These are phyloP conservation scores for Entomortierella parvispora DNA, from an alignment of 192 early-diverging fungal genomes.

Conservation along the genomic window DNA sequence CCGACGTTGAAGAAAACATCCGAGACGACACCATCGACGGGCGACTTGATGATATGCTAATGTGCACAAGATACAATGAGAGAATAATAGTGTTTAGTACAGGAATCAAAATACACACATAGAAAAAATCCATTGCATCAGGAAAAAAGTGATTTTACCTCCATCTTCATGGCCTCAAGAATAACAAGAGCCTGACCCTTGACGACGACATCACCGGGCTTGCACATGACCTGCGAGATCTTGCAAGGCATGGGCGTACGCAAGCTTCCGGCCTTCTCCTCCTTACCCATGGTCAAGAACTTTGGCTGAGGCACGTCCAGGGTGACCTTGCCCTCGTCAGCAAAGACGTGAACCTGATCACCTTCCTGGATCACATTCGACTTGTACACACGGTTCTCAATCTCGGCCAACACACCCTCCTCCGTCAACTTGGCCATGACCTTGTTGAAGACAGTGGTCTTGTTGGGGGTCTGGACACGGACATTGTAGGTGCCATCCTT, in stretches of 20 bases:
- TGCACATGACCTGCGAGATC: conserved; percentile 81
- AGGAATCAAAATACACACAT: neutral
- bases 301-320: conserved; percentile 67
- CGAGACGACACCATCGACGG: conserved; percentile 74
- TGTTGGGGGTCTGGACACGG: conserved; percentile 36
- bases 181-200: conserved; percentile 86
- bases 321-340: conserved; percentile 56
- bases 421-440: conserved; percentile 57
- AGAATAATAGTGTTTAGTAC: neutral
- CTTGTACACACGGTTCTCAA: conserved; percentile 70
- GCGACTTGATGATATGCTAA: conserved; percentile 87
- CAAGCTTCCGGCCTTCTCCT: conserved; percentile 69
- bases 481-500: conserved; percentile 54
- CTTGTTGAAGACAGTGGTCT: conserved; percentile 46
- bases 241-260: conserved; percentile 98
- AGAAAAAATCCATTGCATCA: neutral
- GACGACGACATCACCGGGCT: conserved; percentile 80
- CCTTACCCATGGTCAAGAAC: conserved; percentile 59
- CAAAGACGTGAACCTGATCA: conserved; percentile 52
- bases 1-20: conserved; percentile 85
- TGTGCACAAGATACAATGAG: neutral
- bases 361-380: conserved; percentile 71
- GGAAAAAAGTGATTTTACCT: conserved; percentile 61
- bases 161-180: conserved; percentile 99
- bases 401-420: conserved; percentile 62